Percentiles rank a stretch among this genome's conserved stretches.
These are phyloP conservation scores for Saturnispora silvae DNA, from an alignment of 805 yeast species.

Conservation along the genomic window DNA sequence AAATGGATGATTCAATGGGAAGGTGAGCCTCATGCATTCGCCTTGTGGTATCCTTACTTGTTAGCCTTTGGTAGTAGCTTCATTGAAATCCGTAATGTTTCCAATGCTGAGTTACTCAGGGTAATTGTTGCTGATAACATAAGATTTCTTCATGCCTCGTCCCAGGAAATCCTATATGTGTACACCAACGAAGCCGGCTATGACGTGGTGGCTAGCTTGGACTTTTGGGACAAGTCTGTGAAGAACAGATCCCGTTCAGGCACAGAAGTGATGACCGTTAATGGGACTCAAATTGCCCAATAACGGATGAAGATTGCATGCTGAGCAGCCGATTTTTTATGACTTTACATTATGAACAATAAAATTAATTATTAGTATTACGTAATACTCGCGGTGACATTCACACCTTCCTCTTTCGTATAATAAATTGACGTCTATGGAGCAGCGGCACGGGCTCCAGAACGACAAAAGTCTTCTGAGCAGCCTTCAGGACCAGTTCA, in stretches of 20 bases:
- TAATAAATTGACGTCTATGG: slow-evolving; percentile 11
- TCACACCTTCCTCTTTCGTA: background rate
- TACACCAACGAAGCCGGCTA: slow-evolving; percentile 84
- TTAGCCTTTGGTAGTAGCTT: slow-evolving; percentile 84
- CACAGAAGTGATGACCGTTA: background rate
- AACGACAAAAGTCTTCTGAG: slow-evolving; percentile 24
- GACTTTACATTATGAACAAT: too few species aligned
- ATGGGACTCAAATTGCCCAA: background rate
- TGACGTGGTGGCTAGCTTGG: slow-evolving; percentile 86
- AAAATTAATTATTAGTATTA: too few species aligned
- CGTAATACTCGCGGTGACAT: too few species aligned
- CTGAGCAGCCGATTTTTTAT: too few species aligned
- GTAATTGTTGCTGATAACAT: slow-evolving; percentile 92
- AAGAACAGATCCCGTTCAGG: slow-evolving; percentile 15
- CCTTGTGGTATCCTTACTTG: slow-evolving; percentile 88
- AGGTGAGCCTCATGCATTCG: slow-evolving; percentile 86
- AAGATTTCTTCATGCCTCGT: slow-evolving; percentile 75
- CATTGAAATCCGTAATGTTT: slow-evolving; percentile 87
- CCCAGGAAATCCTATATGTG: slow-evolving; percentile 88
- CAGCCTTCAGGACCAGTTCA: slow-evolving; percentile 23
- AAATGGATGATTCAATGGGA: slow-evolving; percentile 97
- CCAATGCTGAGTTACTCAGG: slow-evolving; percentile 72
- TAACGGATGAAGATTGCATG: too few species aligned
- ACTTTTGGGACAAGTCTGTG: slow-evolving; percentile 59
- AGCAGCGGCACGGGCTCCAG: slow-evolving; percentile 25